Conservation (phyloP, 2,329 filamentous ascomycete species). For the Diaporthe sp. region DNA sequence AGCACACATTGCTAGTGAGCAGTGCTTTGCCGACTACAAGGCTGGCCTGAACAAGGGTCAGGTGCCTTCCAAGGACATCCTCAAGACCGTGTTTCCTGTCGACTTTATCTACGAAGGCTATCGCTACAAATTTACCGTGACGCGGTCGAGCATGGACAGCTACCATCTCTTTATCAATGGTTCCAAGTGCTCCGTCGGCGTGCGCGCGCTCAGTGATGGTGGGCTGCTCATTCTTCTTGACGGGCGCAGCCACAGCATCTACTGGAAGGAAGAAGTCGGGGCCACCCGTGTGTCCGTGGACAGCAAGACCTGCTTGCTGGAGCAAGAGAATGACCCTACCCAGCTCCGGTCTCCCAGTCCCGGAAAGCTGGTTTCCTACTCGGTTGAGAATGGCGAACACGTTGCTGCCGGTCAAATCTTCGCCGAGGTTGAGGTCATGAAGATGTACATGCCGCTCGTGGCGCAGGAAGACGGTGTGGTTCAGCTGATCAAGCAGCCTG, state of each 20-base stretch:
- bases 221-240: constrained; percentile 91
- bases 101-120: constrained; percentile 99
- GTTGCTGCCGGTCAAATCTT: constrained; percentile 93
- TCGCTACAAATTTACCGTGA: constrained; percentile 98
- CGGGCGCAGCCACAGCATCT: constrained; percentile 96
- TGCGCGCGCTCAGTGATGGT: constrained; percentile 93
- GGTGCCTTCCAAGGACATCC: constrained; percentile 94
- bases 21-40: constrained; percentile 88
- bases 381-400: constrained; percentile 94
- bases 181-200: constrained; percentile 93
- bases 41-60: constrained; percentile 95
- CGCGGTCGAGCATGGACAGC: constrained; percentile 90
- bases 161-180: constrained; percentile 99
- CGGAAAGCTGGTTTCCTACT: constrained; percentile 98
- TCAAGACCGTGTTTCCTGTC: constrained; percentile 97
- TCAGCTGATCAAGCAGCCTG: constrained; percentile 98
- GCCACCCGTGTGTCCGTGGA: constrained; percentile 96
- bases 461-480: constrained; percentile 96
- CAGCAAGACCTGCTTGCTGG: constrained; percentile 96
- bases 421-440: constrained; percentile 99
- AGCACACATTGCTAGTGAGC: constrained; percentile 94
- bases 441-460: constrained; percentile 99
- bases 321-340: constrained; percentile 99
- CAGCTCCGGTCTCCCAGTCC: constrained; percentile 95
- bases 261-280: constrained; percentile 99